These are phyloP conservation scores for Eucalyptus albens DNA, from an alignment of 345 rosid species.

Conservation along the genomic window DNA sequence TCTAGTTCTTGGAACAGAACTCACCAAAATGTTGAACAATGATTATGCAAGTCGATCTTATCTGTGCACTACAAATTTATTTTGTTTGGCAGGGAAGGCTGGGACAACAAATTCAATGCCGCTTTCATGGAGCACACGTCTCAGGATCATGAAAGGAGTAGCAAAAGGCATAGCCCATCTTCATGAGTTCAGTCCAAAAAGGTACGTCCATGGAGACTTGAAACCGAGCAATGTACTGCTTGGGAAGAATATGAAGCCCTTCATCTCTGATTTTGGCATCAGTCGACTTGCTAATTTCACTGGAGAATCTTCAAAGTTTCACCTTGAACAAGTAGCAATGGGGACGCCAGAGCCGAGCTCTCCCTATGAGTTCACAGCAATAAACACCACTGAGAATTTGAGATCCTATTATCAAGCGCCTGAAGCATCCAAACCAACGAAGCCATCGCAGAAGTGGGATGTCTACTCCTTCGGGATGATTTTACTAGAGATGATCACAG, in stretches of 20 bases:
- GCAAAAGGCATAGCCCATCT: constrained; percentile 70
- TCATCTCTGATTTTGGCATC: constrained; percentile 69
- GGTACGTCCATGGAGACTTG: constrained; percentile 77
- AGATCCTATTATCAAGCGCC: constrained; percentile 63
- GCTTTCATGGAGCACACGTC: constrained; percentile 50
- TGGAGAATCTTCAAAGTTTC: constrained; percentile 19
- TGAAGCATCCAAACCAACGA: constrained; percentile 44
- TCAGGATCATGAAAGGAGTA: constrained; percentile 61
- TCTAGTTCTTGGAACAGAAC: not conserved
- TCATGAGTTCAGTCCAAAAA: constrained; percentile 63
- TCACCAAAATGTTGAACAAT: not conserved
- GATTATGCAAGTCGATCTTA: not conserved
- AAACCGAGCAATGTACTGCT: constrained; percentile 75
- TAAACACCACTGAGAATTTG: constrained; percentile 22
- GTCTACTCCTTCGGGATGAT: constrained; percentile 85
- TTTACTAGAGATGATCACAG: constrained; percentile 65
- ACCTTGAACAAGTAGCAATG: constrained; percentile 8
- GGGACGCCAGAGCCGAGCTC: constrained; percentile 34
- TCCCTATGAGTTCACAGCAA: constrained; percentile 23
- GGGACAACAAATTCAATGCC: constrained; percentile 43
- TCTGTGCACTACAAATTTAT: not conserved
- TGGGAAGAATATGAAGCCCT: constrained; percentile 60
- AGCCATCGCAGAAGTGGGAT: constrained; percentile 98
- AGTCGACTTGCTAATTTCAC: constrained; percentile 51
- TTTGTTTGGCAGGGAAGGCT: constrained; percentile 37